Percentiles rank a stretch among this genome's conserved stretches.
These are phyloP conservation scores for Xylariaceae sp. DNA, from an alignment of 2,329 filamentous ascomycete genomes.

Conservation along the genomic window DNA sequence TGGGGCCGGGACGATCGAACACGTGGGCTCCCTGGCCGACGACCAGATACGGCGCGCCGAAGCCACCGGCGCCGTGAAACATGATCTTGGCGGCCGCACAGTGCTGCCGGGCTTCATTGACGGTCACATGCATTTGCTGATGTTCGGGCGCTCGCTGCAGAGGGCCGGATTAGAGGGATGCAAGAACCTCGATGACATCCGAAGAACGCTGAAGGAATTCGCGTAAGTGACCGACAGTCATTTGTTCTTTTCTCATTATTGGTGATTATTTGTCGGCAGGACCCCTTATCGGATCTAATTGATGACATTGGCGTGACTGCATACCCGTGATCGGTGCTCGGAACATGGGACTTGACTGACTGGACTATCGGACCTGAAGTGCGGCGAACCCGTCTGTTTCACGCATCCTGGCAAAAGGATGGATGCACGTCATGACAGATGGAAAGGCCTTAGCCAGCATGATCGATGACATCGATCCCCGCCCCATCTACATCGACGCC, in stretches of 20 bases:
- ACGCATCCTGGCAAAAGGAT: conserved; percentile 48
- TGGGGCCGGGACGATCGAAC: conserved; percentile 32
- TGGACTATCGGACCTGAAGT: conserved; percentile 3
- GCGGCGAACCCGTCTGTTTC: conserved; percentile 39
- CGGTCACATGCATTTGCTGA: conserved; percentile 53
- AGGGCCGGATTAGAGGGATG: conserved; percentile 46
- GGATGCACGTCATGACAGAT: conserved; percentile 53
- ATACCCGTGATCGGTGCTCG: not conserved
- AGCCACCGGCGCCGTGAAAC: conserved; percentile 23
- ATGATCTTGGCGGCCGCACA: conserved; percentile 37
- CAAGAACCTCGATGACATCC: conserved; percentile 45
- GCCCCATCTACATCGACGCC: conserved; percentile 52
- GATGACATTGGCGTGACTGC: not conserved
- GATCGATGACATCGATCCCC: conserved; percentile 46
- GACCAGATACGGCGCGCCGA: conserved; percentile 28
- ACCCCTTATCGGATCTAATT: not conserved
- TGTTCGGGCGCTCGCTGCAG: conserved; percentile 49
- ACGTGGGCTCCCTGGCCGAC: conserved; percentile 35
- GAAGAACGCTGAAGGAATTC: conserved; percentile 39
- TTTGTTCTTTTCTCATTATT: not conserved
- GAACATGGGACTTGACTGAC: conserved; percentile 6
- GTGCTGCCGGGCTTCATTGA: conserved; percentile 53
- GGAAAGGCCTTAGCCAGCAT: conserved; percentile 44
- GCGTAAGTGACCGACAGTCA: conserved; percentile 28
- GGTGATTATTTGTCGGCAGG: not conserved